A percentile compares a stretch with the other conserved stretches of the same genome.
Evolutionary conservation across 2,329 filamentous ascomycete genomes (phyloP).

Genomic region (Penicillium sp.): DNA sequence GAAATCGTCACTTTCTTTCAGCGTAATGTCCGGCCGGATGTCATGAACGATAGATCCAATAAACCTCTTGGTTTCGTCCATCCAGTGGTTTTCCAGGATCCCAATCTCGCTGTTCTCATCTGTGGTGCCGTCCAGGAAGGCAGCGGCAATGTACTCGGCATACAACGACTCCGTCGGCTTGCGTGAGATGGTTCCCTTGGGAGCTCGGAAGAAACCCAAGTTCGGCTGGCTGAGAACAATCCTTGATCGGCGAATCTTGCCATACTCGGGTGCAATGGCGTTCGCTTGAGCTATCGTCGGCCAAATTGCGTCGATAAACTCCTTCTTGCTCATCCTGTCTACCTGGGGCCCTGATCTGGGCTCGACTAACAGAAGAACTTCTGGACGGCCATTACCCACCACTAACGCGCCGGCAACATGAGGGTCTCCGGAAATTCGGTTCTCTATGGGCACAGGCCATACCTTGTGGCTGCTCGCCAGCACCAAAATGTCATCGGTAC

Average conservation of each 20-base stretch:
- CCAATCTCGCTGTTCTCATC: slow-evolving; percentile 15
- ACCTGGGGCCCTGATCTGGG: slow-evolving; percentile 9
- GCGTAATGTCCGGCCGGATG: slow-evolving; percentile 10
- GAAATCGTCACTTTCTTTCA: slow-evolving; percentile 15
- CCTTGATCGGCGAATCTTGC: slow-evolving; percentile 16
- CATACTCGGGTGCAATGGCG: slow-evolving; percentile 10
- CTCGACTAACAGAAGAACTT: slow-evolving; percentile 19
- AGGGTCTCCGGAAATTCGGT: slow-evolving; percentile 9
- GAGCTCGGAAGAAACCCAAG: slow-evolving; percentile 13
- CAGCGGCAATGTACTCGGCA: slow-evolving; percentile 14
- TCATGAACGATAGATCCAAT: slow-evolving; percentile 15
- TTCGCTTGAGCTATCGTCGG: slow-evolving; percentile 14
- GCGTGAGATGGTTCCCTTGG: slow-evolving; percentile 18
- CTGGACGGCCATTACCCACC: slow-evolving; percentile 16
- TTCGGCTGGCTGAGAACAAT: slow-evolving; percentile 13
- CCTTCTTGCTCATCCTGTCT: slow-evolving; percentile 16
- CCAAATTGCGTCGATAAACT: slow-evolving; percentile 19
- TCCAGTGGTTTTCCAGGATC: slow-evolving; percentile 14
- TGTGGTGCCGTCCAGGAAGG: slow-evolving; percentile 14
- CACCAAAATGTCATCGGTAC: slow-evolving; percentile 16
- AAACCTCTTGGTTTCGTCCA: slow-evolving; percentile 13
- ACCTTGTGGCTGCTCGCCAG: slow-evolving; percentile 15
- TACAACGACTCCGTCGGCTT: slow-evolving; percentile 17
- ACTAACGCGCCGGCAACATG: slow-evolving; percentile 13
- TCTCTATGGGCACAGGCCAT: slow-evolving; percentile 20